Base-by-base conservation (phyloP, 805 yeast species). In the Clavispora fructus region DNA sequence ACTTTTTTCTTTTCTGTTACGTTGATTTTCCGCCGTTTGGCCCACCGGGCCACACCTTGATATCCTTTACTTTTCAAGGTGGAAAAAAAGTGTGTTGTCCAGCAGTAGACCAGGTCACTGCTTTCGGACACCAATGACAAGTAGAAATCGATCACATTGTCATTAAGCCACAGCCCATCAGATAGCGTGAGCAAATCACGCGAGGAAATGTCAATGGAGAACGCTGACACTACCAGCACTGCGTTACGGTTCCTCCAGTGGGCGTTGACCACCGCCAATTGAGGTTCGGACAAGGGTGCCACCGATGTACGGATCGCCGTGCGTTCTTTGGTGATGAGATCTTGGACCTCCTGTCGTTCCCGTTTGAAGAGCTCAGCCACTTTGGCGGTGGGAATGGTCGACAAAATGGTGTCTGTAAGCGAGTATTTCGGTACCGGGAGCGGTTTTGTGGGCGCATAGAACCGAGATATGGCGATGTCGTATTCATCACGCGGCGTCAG, bases 1-100 rank as follows among this genome's bases (percentile, higher is more conserved):
- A 94, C 74, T 49, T 78, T 71, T 39, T 84, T 85, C 53, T 86
- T 69, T 39, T 77, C 74, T 4, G 80, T 73, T 7, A 92, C 81
- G 51, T 83, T 77, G 43, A 79, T 75, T 54, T 85, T 83, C 46
- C 85, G 82, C 42, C 92, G 75, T 55, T 82, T 85, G 51, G 94
- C 83, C 97, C 97, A 89, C 52, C 88, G 72, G 26, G 78, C 77
- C 9, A 89, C 96, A n/a, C 86, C 88, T 27, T 68, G 68, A 62
- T 90, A 90, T 0, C 98, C 99, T 52, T 79, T 81, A 1, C 68
- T 61, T 35, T 80, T 75, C 38, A 94, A 68, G 1, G 84, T 83
- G 0, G 95, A 75, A 64, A 78, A 91, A 60, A 94, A 94, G 66
- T 87, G 96, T 0, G 98, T 89, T 5, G 94, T 86, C 71, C 92